These are phyloP conservation scores for Periconia digitata DNA, from an alignment of 2,329 filamentous ascomycete species.

Conservation along the genomic window DNA sequence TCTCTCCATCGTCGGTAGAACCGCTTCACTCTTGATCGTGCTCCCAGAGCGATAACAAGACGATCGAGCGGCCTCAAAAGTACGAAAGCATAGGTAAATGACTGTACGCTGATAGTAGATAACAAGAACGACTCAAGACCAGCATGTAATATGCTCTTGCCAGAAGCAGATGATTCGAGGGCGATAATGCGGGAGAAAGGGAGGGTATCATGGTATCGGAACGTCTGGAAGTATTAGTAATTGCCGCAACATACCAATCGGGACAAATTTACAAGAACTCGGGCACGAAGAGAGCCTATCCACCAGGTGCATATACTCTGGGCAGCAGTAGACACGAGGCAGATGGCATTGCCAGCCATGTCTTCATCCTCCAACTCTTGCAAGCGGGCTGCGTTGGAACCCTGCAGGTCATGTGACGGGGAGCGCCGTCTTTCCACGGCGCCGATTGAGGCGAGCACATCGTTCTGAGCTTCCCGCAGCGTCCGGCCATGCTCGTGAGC, in stretches of 20 bases:
- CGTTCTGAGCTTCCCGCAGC: constrained; percentile 50
- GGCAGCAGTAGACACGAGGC: constrained; percentile 23
- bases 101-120: constrained; percentile 22
- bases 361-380: constrained; percentile 35
- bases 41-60: constrained; percentile 21
- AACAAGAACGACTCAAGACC: constrained; percentile 28
- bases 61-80: constrained; percentile 33
- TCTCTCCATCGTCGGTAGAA: constrained; percentile 24
- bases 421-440: constrained; percentile 46
- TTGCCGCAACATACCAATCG: not conserved
- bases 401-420: constrained; percentile 27
- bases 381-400: constrained; percentile 29
- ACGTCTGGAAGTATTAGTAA: constrained; percentile 21
- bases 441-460: constrained; percentile 50
- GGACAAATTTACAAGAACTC: constrained; percentile 21
- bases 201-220: constrained; percentile 23
- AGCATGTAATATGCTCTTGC: constrained; percentile 26
- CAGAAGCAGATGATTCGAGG: constrained; percentile 22
- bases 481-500: constrained; percentile 43
- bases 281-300: constrained; percentile 34
- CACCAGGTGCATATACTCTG: constrained; percentile 39
- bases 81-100: constrained; percentile 19
- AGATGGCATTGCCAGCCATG: constrained; percentile 26
- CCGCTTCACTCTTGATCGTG: constrained; percentile 20
- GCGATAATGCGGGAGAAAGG: constrained; percentile 29